These are phyloP conservation scores for Aspergillus sp. DNA, from an alignment of 2,329 filamentous ascomycete species.

Conservation along the genomic window DNA sequence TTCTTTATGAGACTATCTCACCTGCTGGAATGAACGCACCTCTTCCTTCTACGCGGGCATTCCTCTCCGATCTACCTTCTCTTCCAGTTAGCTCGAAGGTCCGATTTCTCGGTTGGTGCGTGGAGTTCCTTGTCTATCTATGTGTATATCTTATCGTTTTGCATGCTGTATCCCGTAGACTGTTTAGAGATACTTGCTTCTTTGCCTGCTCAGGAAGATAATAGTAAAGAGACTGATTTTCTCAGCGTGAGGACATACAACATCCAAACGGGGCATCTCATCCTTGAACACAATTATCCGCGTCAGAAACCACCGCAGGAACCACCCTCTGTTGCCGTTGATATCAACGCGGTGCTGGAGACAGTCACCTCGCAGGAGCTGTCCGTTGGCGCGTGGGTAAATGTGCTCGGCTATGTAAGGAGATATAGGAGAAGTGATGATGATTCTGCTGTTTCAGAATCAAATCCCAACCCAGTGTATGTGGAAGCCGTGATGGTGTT, in stretches of 20 bases:
- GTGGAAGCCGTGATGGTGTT: slow-evolving; percentile 79
- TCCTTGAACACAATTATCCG: slow-evolving; percentile 67
- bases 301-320: slow-evolving; percentile 32
- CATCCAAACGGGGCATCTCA: slow-evolving; percentile 60
- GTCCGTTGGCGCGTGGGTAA: slow-evolving; percentile 80
- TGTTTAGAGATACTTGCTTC: neutral
- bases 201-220: neutral
- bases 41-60: slow-evolving; percentile 64
- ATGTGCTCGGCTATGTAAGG: slow-evolving; percentile 77
- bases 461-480: slow-evolving; percentile 33
- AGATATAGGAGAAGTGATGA: slow-evolving; percentile 13
- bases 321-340: slow-evolving; percentile 60
- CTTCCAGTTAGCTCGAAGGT: slow-evolving; percentile 71
- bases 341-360: slow-evolving; percentile 71
- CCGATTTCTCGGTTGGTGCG: slow-evolving; percentile 88
- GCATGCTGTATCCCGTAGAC: neutral
- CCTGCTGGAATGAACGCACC: slow-evolving; percentile 53
- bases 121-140: slow-evolving; percentile 15
- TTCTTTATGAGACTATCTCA: no score
- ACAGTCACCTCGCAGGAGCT: slow-evolving; percentile 64
- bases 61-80: slow-evolving; percentile 62
- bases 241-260: slow-evolving; percentile 63
- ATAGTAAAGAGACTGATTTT: neutral
- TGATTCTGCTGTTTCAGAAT: slow-evolving; percentile 25
- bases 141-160: neutral